phyloP scores from a whole-genome alignment of 2,329 filamentous ascomycete species.

The Colletotrichum orchidophilum region DNA sequence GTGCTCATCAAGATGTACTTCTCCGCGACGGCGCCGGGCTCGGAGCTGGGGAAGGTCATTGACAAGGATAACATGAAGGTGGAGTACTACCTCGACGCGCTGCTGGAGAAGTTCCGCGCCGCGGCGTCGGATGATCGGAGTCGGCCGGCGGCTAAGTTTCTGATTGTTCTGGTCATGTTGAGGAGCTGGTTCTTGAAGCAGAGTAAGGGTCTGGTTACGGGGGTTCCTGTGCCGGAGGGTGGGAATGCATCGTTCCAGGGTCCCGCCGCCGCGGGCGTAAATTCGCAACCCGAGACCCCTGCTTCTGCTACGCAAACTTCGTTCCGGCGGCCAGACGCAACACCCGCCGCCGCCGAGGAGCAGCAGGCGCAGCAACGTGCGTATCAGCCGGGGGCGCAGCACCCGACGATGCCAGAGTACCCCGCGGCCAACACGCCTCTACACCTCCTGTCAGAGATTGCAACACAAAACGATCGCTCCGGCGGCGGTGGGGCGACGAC shows the following conservation, averaged over 20 bases:
- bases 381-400: slow-evolving; percentile 35
- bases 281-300: neutral
- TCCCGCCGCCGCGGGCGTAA: too few species aligned
- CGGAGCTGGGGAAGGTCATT: slow-evolving; percentile 76
- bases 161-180: slow-evolving; percentile 76
- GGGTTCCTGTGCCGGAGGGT: slow-evolving; percentile 17
- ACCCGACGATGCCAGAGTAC: slow-evolving; percentile 37
- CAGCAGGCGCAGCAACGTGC: slow-evolving; percentile 35
- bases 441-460: slow-evolving; percentile 66
- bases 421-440: slow-evolving; percentile 60
- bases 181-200: slow-evolving; percentile 73
- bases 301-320: neutral
- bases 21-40: slow-evolving; percentile 69
- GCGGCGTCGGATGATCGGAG: slow-evolving; percentile 71
- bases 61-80: slow-evolving; percentile 73
- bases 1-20: slow-evolving; percentile 80
- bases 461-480: slow-evolving; percentile 51
- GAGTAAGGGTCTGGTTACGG: slow-evolving; percentile 40
- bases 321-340: neutral
- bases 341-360: neutral
- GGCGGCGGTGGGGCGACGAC: neutral
- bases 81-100: slow-evolving; percentile 72
- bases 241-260: neutral
- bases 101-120: slow-evolving; percentile 73
- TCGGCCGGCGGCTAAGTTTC: slow-evolving; percentile 74